phyloP scores from a whole-genome alignment of 495 filamentous ascomycete genomes.

The Parachaetomium inaequale region DNA sequence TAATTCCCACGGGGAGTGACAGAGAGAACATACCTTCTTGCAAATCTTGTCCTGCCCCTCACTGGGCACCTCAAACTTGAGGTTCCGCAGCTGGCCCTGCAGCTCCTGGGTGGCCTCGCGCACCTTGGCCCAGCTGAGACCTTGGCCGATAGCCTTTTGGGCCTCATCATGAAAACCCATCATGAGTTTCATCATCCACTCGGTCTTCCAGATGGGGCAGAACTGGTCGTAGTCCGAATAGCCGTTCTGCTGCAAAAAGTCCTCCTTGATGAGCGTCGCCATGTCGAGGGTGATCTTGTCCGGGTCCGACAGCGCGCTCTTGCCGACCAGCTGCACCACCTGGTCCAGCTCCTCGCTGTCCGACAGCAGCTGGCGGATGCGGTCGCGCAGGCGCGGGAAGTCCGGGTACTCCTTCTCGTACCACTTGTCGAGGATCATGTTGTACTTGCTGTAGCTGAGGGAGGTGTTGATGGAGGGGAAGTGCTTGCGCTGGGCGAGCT shows the following conservation, averaged over 20 bases:
- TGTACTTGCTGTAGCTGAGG: constrained; percentile 97
- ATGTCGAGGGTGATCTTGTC: constrained; percentile 99
- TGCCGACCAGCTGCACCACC: constrained; percentile 97
- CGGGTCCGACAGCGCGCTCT: constrained; percentile 89
- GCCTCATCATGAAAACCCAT: constrained; percentile 97
- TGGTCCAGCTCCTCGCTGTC: constrained; percentile 97
- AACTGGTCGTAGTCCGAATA: constrained; percentile 99
- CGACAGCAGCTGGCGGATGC: constrained; percentile 86
- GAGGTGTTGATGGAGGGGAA: constrained; percentile 98
- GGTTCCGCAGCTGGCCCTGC: constrained; percentile 73
- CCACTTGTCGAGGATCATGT: constrained; percentile 75
- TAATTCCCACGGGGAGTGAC: neutral
- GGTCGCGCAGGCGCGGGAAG: constrained; percentile 87
- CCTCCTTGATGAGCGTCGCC: constrained; percentile 88
- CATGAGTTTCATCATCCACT: constrained; percentile 99
- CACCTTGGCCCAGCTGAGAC: constrained; percentile 86
- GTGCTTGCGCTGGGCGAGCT: constrained; percentile 97
- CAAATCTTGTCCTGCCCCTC: constrained; percentile 69
- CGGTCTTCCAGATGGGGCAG: constrained; percentile 98
- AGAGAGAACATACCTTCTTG: constrained; percentile 61
- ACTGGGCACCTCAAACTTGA: constrained; percentile 92
- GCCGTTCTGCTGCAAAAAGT: constrained; percentile 98
- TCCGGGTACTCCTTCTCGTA: constrained; percentile 91
- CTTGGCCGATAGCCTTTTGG: constrained; percentile 89
- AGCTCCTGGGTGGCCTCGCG: constrained; percentile 85